phyloP scores from a whole-genome alignment of 179 eudicot genomes.

The Camellia oleifera region DNA sequence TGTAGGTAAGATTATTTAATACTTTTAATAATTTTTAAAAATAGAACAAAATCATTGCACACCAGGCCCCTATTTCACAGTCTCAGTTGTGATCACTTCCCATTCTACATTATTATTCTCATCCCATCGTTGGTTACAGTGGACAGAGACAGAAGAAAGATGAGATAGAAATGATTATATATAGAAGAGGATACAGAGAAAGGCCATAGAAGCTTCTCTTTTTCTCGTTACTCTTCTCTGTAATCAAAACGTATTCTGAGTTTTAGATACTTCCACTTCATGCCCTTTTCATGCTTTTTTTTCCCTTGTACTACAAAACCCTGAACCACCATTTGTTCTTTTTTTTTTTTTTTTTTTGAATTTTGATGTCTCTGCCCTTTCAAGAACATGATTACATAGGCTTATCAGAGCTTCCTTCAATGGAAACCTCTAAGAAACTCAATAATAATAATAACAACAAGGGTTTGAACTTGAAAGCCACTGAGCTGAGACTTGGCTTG shows the following conservation, averaged over 20 bases:
- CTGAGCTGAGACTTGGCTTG: constrained; percentile 53
- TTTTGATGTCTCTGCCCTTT: constrained; percentile 40
- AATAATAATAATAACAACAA: constrained; percentile 9
- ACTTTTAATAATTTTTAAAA: too few relatives aligned
- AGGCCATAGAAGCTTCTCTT: constrained; percentile 13
- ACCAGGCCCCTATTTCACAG: not conserved
- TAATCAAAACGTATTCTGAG: not conserved
- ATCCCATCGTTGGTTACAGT: not conserved
- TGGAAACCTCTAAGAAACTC: constrained; percentile 35
- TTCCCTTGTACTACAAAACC: not conserved
- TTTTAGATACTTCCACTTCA: not conserved
- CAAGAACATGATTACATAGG: constrained; percentile 56
- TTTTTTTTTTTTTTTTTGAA: not conserved
- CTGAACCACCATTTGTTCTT: not conserved
- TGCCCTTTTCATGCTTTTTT: not conserved
- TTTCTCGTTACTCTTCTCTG: not conserved
- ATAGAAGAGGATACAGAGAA: constrained; percentile 11
- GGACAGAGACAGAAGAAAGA: not conserved
- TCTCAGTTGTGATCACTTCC: not conserved
- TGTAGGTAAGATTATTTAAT: too few relatives aligned
- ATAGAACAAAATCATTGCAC: too few relatives aligned
- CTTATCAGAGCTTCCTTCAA: constrained; percentile 35
- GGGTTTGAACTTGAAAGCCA: constrained; percentile 52
- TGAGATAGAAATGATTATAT: not conserved
- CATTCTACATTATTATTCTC: not conserved